phyloP scores from a whole-genome alignment of 306 rosid genomes.

The Pyrus bretschneideri region DNA sequence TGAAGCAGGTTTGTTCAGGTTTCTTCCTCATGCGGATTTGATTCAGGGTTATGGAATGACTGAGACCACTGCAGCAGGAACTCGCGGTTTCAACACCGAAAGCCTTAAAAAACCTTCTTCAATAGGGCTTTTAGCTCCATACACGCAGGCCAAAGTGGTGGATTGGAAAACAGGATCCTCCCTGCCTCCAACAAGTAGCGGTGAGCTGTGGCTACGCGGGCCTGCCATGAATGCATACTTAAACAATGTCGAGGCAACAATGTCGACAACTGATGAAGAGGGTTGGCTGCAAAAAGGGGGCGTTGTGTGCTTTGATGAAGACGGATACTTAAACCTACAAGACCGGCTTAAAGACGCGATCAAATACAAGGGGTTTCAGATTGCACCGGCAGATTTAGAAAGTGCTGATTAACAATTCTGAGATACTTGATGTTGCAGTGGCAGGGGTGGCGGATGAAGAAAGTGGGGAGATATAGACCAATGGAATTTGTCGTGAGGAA shows the following conservation, averaged over 20 bases:
- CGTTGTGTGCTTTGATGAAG: slow-evolving; percentile 59
- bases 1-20: slow-evolving; percentile 76
- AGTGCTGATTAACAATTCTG: slow-evolving; percentile 39
- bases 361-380: slow-evolving; percentile 91
- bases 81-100: slow-evolving; percentile 76
- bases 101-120: slow-evolving; percentile 51
- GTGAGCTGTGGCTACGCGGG: slow-evolving; percentile 87
- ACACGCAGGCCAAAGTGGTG: slow-evolving; percentile 78
- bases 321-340: slow-evolving; percentile 52
- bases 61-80: slow-evolving; percentile 74
- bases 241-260: slow-evolving; percentile 33
- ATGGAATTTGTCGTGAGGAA: slow-evolving; percentile 75
- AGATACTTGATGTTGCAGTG: slow-evolving; percentile 39
- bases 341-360: slow-evolving; percentile 88
- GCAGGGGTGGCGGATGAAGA: slow-evolving; percentile 25
- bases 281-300: slow-evolving; percentile 87
- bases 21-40: slow-evolving; percentile 66
- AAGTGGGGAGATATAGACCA: slow-evolving; percentile 41
- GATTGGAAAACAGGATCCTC: slow-evolving; percentile 47
- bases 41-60: slow-evolving; percentile 99
- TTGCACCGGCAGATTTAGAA: slow-evolving; percentile 53
- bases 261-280: slow-evolving; percentile 42
- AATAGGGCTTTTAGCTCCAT: slow-evolving; percentile 81
- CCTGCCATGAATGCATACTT: slow-evolving; percentile 84
- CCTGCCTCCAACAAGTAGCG: slow-evolving; percentile 66